Evolutionary conservation across 139 green algal genomes (phyloP).

Genomic region (Nannochloris sp.): DNA sequence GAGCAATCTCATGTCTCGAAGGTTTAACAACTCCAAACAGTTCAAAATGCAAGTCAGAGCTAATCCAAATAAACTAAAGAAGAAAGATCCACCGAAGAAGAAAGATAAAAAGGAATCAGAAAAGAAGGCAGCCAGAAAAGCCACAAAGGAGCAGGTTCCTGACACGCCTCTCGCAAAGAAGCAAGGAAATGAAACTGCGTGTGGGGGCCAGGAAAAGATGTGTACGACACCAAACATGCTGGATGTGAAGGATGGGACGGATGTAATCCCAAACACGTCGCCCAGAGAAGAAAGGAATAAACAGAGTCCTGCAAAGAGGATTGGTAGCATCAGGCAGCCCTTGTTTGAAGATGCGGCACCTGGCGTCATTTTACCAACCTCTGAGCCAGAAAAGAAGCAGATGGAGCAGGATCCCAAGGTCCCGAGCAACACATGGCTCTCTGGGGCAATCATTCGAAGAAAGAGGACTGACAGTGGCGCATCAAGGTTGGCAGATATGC

Average conservation of each 20-base stretch:
- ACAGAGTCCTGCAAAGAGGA: background rate
- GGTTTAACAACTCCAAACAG: slow-evolving; percentile 9
- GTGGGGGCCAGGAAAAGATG: too few species aligned
- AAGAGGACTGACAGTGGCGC: too few species aligned
- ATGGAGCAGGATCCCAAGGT: background rate
- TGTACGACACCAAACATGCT: too few species aligned
- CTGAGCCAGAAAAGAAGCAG: background rate
- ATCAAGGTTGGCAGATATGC: too few species aligned
- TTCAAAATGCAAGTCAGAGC: slow-evolving; percentile 4
- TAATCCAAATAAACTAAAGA: background rate
- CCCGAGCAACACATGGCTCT: background rate
- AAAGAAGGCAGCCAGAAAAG: background rate
- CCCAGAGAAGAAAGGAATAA: background rate
- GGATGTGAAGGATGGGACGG: background rate
- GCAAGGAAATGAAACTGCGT: too few species aligned
- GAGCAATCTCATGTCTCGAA: background rate
- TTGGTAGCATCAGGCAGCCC: background rate
- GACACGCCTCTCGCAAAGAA: too few species aligned
- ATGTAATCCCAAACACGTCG: background rate
- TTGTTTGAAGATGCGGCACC: background rate
- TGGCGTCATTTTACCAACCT: background rate
- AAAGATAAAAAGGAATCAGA: background rate
- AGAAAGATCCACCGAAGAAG: background rate
- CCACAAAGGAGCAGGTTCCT: too few species aligned
- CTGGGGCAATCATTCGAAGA: too few species aligned